Conservation (phyloP, 1,139 yeast genomes). For the Candida anutae region DNA sequence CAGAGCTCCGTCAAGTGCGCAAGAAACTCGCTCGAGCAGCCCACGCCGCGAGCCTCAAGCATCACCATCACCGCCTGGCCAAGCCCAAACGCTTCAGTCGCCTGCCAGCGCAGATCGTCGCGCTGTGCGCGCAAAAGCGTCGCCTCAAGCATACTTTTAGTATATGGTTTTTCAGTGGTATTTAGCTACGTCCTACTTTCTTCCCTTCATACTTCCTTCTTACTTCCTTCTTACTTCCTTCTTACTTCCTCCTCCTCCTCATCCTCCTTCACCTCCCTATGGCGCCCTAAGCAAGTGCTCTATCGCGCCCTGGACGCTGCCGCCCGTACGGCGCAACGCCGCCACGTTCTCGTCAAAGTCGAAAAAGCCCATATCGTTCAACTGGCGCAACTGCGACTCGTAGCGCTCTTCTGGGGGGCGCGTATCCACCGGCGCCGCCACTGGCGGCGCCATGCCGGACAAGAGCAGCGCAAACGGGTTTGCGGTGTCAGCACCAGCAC, state of each 20-base stretch:
- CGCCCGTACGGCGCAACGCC: constrained; percentile 91
- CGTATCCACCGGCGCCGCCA: constrained; percentile 49
- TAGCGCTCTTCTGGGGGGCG: constrained; percentile 96
- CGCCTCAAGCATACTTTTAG: no score
- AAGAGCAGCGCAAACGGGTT: constrained; percentile 37
- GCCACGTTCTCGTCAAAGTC: constrained; percentile 89
- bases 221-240: neutral
- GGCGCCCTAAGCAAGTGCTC: constrained; percentile 71
- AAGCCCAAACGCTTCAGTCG: constrained; percentile 7
- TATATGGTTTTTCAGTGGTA: no score
- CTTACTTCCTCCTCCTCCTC: neutral
- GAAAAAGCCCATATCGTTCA: constrained; percentile 93
- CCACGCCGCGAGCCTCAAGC: constrained; percentile 29
- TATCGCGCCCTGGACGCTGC: constrained; percentile 94
- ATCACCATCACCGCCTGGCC: constrained; percentile 25
- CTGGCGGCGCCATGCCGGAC: constrained; percentile 19
- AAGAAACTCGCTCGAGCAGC: constrained; percentile 36
- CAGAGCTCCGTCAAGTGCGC: constrained; percentile 41
- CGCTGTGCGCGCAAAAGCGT: no score
- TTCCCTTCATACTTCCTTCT: no score
- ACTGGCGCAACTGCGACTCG: constrained; percentile 82
- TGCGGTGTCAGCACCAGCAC: constrained; percentile 7
- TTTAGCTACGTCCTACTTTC: no score
- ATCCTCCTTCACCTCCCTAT: neutral
- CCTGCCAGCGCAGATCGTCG: no score